Percentiles rank a stretch among this genome's conserved stretches.
Evolutionary conservation across 768 basidiomycete species (phyloP).

Genomic region (Dictyophora rubrovolvata): DNA sequence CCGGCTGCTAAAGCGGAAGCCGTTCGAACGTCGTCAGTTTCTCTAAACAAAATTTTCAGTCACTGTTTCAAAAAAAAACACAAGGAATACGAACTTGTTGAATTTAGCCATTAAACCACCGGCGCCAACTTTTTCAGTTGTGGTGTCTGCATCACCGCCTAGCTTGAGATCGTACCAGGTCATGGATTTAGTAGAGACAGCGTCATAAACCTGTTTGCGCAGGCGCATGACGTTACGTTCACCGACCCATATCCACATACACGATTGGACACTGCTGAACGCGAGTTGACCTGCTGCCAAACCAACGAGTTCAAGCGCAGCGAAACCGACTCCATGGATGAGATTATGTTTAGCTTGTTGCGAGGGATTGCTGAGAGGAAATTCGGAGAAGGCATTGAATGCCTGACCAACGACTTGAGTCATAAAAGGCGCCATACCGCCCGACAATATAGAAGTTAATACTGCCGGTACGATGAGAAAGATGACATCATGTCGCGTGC

Average conservation of each 20-base stretch:
- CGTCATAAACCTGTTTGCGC: conserved; percentile 55
- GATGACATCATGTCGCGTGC: conserved; percentile 45
- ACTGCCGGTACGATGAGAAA: conserved; percentile 56
- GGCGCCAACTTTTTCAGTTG: conserved; percentile 48
- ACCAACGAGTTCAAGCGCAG: conserved; percentile 55
- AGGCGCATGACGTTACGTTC: conserved; percentile 68
- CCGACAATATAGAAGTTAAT: conserved; percentile 48
- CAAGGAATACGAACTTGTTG: conserved; percentile 43
- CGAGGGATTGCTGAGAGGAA: conserved; percentile 34
- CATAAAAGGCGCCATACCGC: conserved; percentile 79
- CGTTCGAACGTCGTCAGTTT: conserved; percentile 87
- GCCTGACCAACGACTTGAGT: conserved; percentile 69
- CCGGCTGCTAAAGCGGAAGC: conserved; percentile 77
- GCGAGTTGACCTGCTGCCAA: conserved; percentile 57
- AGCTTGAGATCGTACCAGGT: conserved; percentile 87
- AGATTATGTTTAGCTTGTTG: conserved; percentile 39
- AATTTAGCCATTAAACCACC: conserved; percentile 93
- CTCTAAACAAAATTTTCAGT: conserved; percentile 37
- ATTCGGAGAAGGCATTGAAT: conserved; percentile 61
- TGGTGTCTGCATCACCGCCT: conserved; percentile 40
- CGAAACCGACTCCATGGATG: conserved; percentile 45
- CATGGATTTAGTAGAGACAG: conserved; percentile 63
- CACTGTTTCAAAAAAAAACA: not conserved
- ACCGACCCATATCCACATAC: conserved; percentile 81
- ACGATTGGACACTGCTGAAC: conserved; percentile 64